Evolutionary conservation across 176 grass and related monocot species (phyloP).

Genomic region (Carex littledalei): DNA sequence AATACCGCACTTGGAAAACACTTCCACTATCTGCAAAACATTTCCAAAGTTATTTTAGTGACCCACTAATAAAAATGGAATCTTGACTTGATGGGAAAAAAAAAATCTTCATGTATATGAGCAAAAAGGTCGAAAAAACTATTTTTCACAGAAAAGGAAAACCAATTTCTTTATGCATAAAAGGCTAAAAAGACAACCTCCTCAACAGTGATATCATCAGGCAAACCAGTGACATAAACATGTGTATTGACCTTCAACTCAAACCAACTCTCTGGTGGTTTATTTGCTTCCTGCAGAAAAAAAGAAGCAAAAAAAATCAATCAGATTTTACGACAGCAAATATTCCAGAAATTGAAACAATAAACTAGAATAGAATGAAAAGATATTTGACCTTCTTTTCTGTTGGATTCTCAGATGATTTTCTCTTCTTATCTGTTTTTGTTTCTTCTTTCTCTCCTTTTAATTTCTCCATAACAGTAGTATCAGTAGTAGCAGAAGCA

Average conservation of each 20-base stretch:
- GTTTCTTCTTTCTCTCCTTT: constrained; percentile 45
- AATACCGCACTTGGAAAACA: constrained; percentile 95
- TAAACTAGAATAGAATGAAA: not conserved
- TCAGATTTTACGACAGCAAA: not conserved
- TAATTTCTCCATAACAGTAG: constrained; percentile 29
- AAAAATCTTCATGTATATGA: not conserved
- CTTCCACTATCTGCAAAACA: constrained; percentile 78
- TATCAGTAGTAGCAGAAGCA: constrained; percentile 2
- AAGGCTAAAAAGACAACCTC: constrained; percentile 41
- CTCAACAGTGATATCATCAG: constrained; percentile 75
- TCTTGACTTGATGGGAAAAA: not conserved
- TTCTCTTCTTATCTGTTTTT: constrained; percentile 60
- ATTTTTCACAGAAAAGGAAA: not conserved
- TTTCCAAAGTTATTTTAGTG: constrained; percentile 15
- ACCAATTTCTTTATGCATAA: not conserved
- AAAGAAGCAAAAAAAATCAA: constrained; percentile 18
- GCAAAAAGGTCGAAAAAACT: not conserved
- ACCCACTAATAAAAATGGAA: not conserved
- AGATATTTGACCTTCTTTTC: constrained; percentile 72
- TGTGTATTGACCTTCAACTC: constrained; percentile 96
- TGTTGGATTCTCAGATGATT: constrained; percentile 51
- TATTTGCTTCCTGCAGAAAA: constrained; percentile 72
- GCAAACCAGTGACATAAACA: constrained; percentile 84
- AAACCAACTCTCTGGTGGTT: constrained; percentile 99
- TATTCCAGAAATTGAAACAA: constrained; percentile 15